Percentiles rank a stretch among this genome's conserved stretches.
Conservation (phyloP, 2,329 filamentous ascomycete genomes). For the Botrytis paeoniae region DNA sequence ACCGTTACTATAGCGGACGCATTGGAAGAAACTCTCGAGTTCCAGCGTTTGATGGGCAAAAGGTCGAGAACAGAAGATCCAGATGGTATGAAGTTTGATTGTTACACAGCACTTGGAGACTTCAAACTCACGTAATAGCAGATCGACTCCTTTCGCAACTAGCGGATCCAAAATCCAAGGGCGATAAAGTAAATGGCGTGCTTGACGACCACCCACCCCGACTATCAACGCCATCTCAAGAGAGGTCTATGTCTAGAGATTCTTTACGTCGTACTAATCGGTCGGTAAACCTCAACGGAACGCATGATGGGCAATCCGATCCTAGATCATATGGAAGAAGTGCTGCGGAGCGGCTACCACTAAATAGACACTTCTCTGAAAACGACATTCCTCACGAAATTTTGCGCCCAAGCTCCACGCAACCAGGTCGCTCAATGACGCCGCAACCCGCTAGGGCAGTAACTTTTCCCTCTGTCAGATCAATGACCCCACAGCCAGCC, state of each 20-base stretch:
- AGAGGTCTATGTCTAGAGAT: conserved; percentile 5
- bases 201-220: neutral
- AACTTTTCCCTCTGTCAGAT: neutral
- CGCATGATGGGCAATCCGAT: conserved; percentile 7
- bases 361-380: neutral
- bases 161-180: neutral
- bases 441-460: neutral
- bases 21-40: conserved; percentile 1
- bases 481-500: conserved; percentile 3
- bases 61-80: neutral
- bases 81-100: neutral
- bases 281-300: conserved; percentile 1
- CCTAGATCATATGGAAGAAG: conserved; percentile 8
- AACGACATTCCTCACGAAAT: neutral
- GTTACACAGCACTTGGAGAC: neutral
- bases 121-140: neutral
- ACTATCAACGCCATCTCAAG: neutral
- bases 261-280: neutral
- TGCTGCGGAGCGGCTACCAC: neutral
- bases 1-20: neutral
- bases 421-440: neutral
- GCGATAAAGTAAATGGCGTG: neutral
- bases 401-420: neutral
- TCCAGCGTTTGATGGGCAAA: conserved; percentile 7
- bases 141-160: neutral